Evolutionary conservation across 768 basidiomycete species (phyloP).

Genomic region (Tricholoma furcatifolium): DNA sequence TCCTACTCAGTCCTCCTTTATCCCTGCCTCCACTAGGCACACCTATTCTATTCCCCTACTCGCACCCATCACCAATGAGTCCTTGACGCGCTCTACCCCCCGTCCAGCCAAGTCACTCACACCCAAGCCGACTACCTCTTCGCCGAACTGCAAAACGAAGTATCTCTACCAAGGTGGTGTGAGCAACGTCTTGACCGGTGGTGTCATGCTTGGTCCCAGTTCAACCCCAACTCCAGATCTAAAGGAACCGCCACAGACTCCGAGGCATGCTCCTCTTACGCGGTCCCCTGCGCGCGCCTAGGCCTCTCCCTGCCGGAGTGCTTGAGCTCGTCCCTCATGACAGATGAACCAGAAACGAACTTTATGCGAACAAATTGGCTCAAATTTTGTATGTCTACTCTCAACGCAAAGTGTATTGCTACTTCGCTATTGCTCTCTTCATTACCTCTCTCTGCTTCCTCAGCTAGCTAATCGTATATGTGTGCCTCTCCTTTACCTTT

Average conservation of each 20-base stretch:
- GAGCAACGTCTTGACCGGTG: conserved; percentile 42
- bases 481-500: too few relatives aligned
- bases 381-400: too few relatives aligned
- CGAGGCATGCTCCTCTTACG: neutral
- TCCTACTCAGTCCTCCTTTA: neutral
- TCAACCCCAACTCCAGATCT: neutral
- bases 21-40: neutral
- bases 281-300: too few relatives aligned
- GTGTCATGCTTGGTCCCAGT: conserved; percentile 40
- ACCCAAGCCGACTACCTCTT: conserved; percentile 19
- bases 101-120: neutral
- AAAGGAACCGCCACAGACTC: neutral
- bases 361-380: too few relatives aligned
- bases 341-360: too few relatives aligned
- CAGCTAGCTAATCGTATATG: too few relatives aligned
- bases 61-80: neutral
- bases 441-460: too few relatives aligned
- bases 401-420: too few relatives aligned
- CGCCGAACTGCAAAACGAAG: conserved; percentile 21
- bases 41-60: neutral
- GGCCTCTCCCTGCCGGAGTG: too few relatives aligned
- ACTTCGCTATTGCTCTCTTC: too few relatives aligned
- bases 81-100: too few relatives aligned
- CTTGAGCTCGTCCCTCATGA: too few relatives aligned
- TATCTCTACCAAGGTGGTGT: conserved; percentile 43